Evolutionary conservation across 805 yeast species (phyloP), one percentile per base, ranked within the genome.

Genomic region (Candida nemodendra): DNA sequence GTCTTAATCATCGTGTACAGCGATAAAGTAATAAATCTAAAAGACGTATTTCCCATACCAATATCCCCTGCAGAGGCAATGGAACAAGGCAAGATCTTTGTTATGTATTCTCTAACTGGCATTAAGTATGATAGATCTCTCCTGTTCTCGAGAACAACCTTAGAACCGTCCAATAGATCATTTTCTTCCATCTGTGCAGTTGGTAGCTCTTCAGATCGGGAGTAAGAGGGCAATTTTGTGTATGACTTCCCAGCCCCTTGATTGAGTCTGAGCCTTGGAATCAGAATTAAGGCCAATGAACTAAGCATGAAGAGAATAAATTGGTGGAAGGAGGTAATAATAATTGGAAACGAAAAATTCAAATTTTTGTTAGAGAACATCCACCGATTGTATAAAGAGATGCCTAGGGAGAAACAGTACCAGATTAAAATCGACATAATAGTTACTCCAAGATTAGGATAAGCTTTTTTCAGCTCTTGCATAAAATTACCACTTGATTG

Each of bases 1-100:
- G 97, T 84, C 58, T 93, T 93, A 42, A 93, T 79, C 88, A 91
- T 89, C 7, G 98, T 91, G 61, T 90, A 93, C 31, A 90, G 75
- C 13, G 90, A 79, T 46, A 93, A 69, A 1, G 96, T 77, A 32
- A 93, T 84, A 55, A 77, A 81, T 46, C 82, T 71, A 52, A 90
- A 77, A 18, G 96, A 83, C 23, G 83, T 78, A 61, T 93, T 93
- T 21, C 95, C 91, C 46, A 89, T 71, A 1, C 99, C 98, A 47
- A 93, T 89, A 62, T 93, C 99, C 13, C 95, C 91, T 2, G 95
- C 88, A 2, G 90, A 78, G 0, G 96, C 93, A 11, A 86, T 30
- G 0, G 96, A 83, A 56, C 97, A 88, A 0, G 97, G 96, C 2
- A 86, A 55, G 27, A 88, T 79, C 36, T 74, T 80, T 17, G 64